Base-by-base conservation (phyloP, 805 yeast genomes). In the Saccharomycopsis oosterbeekiorum region DNA sequence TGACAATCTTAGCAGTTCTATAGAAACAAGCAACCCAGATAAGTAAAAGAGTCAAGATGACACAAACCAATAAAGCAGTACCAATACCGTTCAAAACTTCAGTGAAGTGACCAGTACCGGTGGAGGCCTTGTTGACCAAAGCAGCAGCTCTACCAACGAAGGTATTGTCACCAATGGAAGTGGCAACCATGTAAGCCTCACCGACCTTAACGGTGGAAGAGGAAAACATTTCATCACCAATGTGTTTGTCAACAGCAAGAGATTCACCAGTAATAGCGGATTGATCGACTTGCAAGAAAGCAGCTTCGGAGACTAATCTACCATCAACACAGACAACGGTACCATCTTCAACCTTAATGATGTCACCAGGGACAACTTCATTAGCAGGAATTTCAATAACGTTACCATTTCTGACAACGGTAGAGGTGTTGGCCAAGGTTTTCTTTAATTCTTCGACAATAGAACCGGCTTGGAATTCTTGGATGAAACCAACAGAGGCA, bases 211-310 rank as follows among this genome's bases (percentile, higher is more conserved):
- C 94, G 67, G 96, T 88, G 64, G 97, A 91, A 42, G 97, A 91
- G 63, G 97, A 88, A 85, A 87, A 90, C 74, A 85, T 79, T 69
- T 86, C 78, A 76, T 91, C 97, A 78, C 94, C 96, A 74, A 80
- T 78, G 75, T 80, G 88, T 82, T 91, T 91, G 80, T 90, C 97
- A 68, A 88, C 96, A 74, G 97, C 97, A 69, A 91, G 79, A 66
- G 97, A 91, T 81, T 91, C 97, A 85, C 97, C 97, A 73, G 97
- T 91, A 74, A 91, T 86, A 71, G 97, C 96, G 71, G 97, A 90
- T 80, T 91, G 97, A 80, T 91, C 97, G 72, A 90, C 86, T 79
- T 91, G 97, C 70, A 91, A 79, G 80, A 86, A 84, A 74, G 86
- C 82, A 71, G 85, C 94, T 75, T 88, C 94, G 68, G 94, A 81